Base-by-base conservation (phyloP, 2,329 filamentous ascomycete genomes). In the Claviceps spartinae region DNA sequence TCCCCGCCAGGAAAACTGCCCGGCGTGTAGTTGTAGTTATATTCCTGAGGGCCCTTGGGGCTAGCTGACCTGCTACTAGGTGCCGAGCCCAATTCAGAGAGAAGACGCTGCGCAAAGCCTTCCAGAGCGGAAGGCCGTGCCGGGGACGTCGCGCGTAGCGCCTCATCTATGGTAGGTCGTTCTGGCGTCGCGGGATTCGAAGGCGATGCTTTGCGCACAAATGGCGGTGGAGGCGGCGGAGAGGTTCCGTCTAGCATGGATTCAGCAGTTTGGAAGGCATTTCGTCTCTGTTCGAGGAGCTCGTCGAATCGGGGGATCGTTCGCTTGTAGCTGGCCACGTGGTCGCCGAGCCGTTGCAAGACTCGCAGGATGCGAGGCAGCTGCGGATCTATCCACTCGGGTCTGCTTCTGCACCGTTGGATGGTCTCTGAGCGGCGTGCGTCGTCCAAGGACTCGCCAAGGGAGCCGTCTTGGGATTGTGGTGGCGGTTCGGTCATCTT, bases 231-330 rank as follows among this genome's bases (percentile, higher is more conserved):
- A 38, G 60, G 67, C 43, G 24, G 14, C n/a, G 24, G 16, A 8
- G 24, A 46, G 8, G 44, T 14, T 5, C 67, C 70, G 49, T 64
- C 61, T 43, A 70, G 62, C 30, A 75, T 72, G 6, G 70, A 61
- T 57, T 80, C 77, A 2, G 80, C 78, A 2, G 77, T 78, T 58
- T 79, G 77, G 59, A 84, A 85, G 0, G 78, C 80, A 55, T 82
- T 77, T 5, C 80, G 78, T 13, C 74, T 81, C 65, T 76, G 81
- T 67, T 76, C 82, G 4, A 89, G 69, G 2, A 89, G 72, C 40
- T 85, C 81, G 49, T 88, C 82, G 61, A 89, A 90, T 40, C 86
- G 79, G 0, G 84, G 79, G 6, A 90, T 76, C 5, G 78, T 76
- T 47, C 72, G 70, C 50, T 80, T 78, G 69, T 84, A 88, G 1